phyloP scores from a whole-genome alignment of 441 rosid species.

The Hura crepitans region DNA sequence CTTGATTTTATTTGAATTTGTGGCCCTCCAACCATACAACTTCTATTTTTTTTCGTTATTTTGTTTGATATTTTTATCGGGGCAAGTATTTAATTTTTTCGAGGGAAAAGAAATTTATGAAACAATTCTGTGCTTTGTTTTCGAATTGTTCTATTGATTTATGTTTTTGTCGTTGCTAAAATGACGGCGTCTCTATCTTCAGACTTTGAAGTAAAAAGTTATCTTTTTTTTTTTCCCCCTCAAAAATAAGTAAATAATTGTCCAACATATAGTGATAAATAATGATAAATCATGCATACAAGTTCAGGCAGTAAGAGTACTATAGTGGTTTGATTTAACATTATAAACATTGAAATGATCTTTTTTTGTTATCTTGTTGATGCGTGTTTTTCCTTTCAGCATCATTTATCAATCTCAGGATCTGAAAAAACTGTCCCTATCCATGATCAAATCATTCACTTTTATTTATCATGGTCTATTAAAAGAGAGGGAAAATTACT shows the following conservation, averaged over 20 bases:
- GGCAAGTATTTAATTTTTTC: no score
- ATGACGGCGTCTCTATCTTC: background rate
- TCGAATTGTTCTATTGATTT: background rate
- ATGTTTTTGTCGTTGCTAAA: conserved; percentile 1
- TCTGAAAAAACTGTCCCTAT: conserved; percentile 4
- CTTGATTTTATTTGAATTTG: background rate
- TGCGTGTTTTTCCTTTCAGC: background rate
- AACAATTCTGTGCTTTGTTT: background rate
- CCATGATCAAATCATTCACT: background rate
- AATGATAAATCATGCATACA: background rate
- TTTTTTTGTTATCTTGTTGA: background rate
- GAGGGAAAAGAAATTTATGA: no score
- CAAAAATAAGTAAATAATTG: background rate
- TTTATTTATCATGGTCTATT: background rate
- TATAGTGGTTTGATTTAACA: conserved; percentile 12
- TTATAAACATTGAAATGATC: background rate
- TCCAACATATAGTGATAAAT: background rate
- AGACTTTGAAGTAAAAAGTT: conserved; percentile 5
- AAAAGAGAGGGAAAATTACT: background rate
- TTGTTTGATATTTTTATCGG: no score
- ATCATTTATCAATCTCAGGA: conserved; percentile 3
- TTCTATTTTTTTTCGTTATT: background rate
- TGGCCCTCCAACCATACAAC: background rate
- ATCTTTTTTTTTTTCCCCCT: background rate
- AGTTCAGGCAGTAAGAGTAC: background rate